Base-by-base conservation (phyloP, 768 basidiomycete species). In the Phaeotremella skinneri region DNA sequence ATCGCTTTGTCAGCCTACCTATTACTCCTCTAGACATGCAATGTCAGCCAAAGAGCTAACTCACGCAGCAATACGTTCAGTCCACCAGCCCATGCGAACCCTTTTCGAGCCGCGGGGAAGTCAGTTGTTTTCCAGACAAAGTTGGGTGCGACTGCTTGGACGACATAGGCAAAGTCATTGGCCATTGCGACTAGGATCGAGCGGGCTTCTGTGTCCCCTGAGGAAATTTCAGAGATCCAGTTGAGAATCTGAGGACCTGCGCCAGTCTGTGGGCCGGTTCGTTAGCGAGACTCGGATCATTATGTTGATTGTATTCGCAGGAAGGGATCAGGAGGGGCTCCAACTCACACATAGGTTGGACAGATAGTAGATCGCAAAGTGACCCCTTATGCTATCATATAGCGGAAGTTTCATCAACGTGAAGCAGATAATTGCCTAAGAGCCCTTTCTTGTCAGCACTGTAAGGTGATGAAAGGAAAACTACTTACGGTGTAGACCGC, bases 81-180 rank as follows among this genome's bases (percentile, higher is more conserved):
- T 4, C 55, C 31, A 14, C 70, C 26, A 1, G 56, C 45, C 62
- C 62, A 70, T 1, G 63, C 68, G 58, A 52, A 64, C 1, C 71
- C 71, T 51, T 68, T 73, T n/a, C 27, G 41, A 20, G 71, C 71
- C 14, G 43, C 51, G 2, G 72, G 72, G 65, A 68, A 70, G 26
- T 67, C 57, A 20, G 48, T 55, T 3, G 67, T 69, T 42, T 69
- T 71, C 72, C 72, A 74, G 4, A 67, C 65, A 43, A 74, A 71
- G 56, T 74, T 71, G 25, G 72, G 72, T 9, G 64, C 66, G 30
- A 70, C 56, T 37, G 67, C 62, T 49, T 70, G 72, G 3, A 69
- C 58, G 20, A 70, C 67, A 37, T 70, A 69, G 39, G 69, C 69
- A 2, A 69, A 52, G 50, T 71, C 70, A 50, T 74, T 74, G n/a